Evolutionary conservation across 2,329 filamentous ascomycete species (phyloP).

Genomic region (Ascochyta viciae-villosae): DNA sequence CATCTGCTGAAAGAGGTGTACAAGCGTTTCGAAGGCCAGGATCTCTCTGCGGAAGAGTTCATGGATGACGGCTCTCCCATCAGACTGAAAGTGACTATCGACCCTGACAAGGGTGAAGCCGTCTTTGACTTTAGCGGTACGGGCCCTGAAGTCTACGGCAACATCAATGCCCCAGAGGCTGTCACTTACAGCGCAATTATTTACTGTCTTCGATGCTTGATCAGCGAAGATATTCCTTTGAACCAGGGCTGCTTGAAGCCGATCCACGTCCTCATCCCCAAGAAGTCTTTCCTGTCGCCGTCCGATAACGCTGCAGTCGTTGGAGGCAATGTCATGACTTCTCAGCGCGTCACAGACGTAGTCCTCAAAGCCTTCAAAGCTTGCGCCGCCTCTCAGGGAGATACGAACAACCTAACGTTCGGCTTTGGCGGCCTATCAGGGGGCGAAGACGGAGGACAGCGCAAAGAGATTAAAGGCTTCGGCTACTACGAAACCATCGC

Average conservation of each 20-base stretch:
- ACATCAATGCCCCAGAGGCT: conserved; percentile 81
- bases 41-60: conserved; percentile 78
- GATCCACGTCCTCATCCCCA: conserved; percentile 76
- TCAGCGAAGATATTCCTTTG: conserved; percentile 81
- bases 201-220: conserved; percentile 82
- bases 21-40: conserved; percentile 70
- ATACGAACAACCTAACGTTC: conserved; percentile 86
- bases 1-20: conserved; percentile 76
- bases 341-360: conserved; percentile 81
- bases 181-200: conserved; percentile 86
- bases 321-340: conserved; percentile 80
- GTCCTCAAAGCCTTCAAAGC: conserved; percentile 81
- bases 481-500: conserved; percentile 89
- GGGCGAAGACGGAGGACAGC: conserved; percentile 19
- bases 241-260: conserved; percentile 86
- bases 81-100: conserved; percentile 75
- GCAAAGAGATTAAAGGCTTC: conserved; percentile 73
- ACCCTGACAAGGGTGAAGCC: conserved; percentile 75
- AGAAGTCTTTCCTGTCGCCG: conserved; percentile 75
- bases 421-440: conserved; percentile 69
- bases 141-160: conserved; percentile 79
- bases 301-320: conserved; percentile 81
- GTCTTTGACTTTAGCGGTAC: conserved; percentile 81
- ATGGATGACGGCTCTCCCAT: conserved; percentile 90
- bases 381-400: conserved; percentile 79